These are phyloP conservation scores for Phytophthora ohioensis DNA, from an alignment of 352 stramenopile species.

Conservation along the genomic window DNA sequence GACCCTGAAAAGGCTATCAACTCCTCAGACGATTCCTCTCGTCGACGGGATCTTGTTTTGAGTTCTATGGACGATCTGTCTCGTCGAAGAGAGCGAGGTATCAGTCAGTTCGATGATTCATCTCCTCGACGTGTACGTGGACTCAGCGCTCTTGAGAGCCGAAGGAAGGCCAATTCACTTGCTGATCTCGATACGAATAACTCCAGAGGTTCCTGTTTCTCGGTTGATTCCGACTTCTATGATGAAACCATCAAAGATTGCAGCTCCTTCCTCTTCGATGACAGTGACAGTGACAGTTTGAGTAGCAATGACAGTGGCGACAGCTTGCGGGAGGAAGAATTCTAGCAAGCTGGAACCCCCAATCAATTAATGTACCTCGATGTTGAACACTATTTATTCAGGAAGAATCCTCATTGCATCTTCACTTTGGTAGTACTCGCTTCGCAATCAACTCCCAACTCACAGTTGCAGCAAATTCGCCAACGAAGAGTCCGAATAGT, in stretches of 20 bases:
- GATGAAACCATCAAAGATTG: conserved; percentile 39
- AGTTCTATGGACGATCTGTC: conserved; percentile 15
- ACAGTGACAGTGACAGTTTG: conserved; percentile 17
- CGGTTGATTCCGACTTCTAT: conserved; percentile 36
- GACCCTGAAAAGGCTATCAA: conserved; percentile 7
- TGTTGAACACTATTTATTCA: neutral
- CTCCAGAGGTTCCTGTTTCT: conserved; percentile 33
- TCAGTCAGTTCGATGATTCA: conserved; percentile 30
- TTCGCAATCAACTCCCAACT: conserved; percentile 45
- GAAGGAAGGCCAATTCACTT: conserved; percentile 15
- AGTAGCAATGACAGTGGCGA: conserved; percentile 28
- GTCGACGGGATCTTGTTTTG: conserved; percentile 20
- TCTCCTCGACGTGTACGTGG: conserved; percentile 32
- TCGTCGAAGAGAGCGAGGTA: conserved; percentile 22
- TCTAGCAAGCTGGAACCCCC: conserved; percentile 17
- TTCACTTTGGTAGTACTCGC: conserved; percentile 38
- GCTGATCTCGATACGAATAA: conserved; percentile 24
- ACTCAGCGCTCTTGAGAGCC: conserved; percentile 30
- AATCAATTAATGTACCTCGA: neutral
- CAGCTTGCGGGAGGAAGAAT: conserved; percentile 36
- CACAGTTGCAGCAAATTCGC: conserved; percentile 28
- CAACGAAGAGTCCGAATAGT: conserved; percentile 47
- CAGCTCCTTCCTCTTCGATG: conserved; percentile 27
- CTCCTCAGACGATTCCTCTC: conserved; percentile 31
- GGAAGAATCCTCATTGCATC: neutral